Percentiles rank a stretch among this genome's conserved stretches.
Conservation (phyloP, 768 basidiomycete genomes). For the Termitomyces sp. region DNA sequence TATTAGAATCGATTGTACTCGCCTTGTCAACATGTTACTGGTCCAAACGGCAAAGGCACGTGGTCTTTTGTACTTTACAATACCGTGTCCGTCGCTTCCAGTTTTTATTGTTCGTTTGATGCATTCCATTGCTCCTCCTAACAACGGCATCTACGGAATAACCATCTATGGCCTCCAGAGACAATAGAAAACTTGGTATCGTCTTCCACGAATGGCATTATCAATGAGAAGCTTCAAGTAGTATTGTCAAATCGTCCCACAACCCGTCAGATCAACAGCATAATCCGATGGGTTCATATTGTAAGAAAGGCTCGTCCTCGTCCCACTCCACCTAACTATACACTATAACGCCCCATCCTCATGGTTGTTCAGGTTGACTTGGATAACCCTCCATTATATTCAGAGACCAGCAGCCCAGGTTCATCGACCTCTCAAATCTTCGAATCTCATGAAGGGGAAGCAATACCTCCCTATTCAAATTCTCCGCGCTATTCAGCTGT, state of each 20-base stretch:
- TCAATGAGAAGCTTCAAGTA: background rate
- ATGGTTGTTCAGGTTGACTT: background rate
- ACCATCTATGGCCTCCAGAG: background rate
- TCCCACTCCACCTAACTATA: background rate
- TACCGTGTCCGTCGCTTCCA: background rate
- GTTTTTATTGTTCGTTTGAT: background rate
- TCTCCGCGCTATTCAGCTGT: conserved; percentile 8
- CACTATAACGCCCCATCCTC: background rate
- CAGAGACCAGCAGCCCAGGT: background rate
- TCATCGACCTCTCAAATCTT: background rate
- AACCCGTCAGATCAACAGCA: background rate
- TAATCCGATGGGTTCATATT: background rate
- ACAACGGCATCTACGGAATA: background rate
- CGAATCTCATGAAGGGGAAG: background rate
- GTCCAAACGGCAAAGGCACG: background rate
- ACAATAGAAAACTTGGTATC: background rate
- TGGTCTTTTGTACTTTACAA: background rate
- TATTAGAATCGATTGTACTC: background rate
- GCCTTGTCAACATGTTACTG: too few species aligned
- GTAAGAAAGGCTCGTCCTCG: background rate
- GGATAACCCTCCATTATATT: conserved; percentile 3
- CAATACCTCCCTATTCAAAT: background rate
- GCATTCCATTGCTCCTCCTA: background rate
- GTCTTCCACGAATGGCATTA: background rate
- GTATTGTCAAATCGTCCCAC: background rate